Base-by-base conservation (phyloP, 768 basidiomycete species). In the Lepiota venenata region DNA sequence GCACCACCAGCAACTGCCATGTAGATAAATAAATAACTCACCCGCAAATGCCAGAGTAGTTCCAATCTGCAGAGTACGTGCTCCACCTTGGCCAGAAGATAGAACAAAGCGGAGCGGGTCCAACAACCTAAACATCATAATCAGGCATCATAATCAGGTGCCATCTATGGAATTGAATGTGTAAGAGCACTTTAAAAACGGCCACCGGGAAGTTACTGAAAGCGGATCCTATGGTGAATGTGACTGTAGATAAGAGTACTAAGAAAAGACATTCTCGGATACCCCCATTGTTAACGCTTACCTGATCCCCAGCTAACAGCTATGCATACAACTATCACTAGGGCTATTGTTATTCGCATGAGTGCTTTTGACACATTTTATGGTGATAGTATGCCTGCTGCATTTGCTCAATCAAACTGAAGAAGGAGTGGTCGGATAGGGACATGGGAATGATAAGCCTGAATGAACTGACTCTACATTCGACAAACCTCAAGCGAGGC, bases 1-100 rank as follows among this genome's bases (percentile, higher is more conserved):
- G 29, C 18, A 9, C n/a, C 16, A 18, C 15, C 16, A 20, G 25
- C 7, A 21, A 14, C 14, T 10, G 35, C 27, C 8, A 2, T 12
- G 16, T 27, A 21, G 21, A 12, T 18, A 7, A 4, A 50, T 62
- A 8, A 8, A 11, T 32, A 32, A 32, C 32, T 8, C 50, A 64
- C 69, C 70, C 45, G 70, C 71, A 56, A 73, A 73, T 4, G 69
- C 70, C 21, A 69, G 60, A 1, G 70, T 73, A 5, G 70, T 71
- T 4, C 61, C 69, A n/a, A 73, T 73, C 36, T 68, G 44, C 4
- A 73, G 62, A 15, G 71, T 71, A 16, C 69, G 63, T 9, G 69
- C 69, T 38, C 71, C 70, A 21, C 58, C 14, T 60, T 71, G 71
- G 14, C 58, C 59, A 18, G 70, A 69, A 10, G 60, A 52, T 32